A percentile compares a stretch with the other conserved stretches of the same genome.
These are phyloP conservation scores for Ceratobasidium sp. DNA, from an alignment of 1,284 basidiomycete genomes.

Conservation along the genomic window DNA sequence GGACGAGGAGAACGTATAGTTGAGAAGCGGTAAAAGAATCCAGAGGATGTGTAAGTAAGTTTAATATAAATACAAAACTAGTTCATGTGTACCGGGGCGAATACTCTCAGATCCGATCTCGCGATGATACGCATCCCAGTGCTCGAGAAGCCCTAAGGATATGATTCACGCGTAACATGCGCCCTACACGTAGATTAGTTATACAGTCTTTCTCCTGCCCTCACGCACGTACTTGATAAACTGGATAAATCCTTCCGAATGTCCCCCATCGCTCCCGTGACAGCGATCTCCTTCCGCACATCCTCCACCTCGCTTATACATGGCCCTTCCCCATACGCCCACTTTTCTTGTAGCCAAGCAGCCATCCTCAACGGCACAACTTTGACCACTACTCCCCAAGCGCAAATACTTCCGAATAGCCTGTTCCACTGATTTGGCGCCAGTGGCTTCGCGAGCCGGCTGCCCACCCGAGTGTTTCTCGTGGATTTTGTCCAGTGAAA, in stretches of 20 bases:
- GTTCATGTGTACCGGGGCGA: conserved; percentile 73
- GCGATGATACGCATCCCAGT: conserved; percentile 87
- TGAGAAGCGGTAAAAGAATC: conserved; percentile 80
- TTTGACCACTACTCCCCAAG: conserved; percentile 88
- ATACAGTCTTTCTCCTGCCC: conserved; percentile 13
- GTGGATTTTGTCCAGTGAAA: conserved; percentile 66
- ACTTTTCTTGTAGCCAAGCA: conserved; percentile 39
- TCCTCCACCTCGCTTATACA: conserved; percentile 76
- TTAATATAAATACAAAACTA: neutral
- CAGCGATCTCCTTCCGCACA: conserved; percentile 86
- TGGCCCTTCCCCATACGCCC: conserved; percentile 62
- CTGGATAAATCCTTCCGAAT: conserved; percentile 80
- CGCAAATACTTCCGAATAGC: conserved; percentile 95
- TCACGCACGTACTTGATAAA: conserved; percentile 65
- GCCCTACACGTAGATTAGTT: conserved; percentile 57
- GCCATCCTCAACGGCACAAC: conserved; percentile 79
- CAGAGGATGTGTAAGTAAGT: conserved; percentile 50
- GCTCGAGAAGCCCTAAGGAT: conserved; percentile 78
- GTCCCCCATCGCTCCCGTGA: conserved; percentile 80
- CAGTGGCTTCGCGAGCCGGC: conserved; percentile 47
- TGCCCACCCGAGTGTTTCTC: conserved; percentile 53
- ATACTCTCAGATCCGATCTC: conserved; percentile 82
- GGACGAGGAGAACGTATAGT: conserved; percentile 86
- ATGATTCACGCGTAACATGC: conserved; percentile 85
- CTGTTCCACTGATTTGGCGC: conserved; percentile 93